phyloP scores from a whole-genome alignment of 352 stramenopile species.

The Globisporangium alternatum region DNA sequence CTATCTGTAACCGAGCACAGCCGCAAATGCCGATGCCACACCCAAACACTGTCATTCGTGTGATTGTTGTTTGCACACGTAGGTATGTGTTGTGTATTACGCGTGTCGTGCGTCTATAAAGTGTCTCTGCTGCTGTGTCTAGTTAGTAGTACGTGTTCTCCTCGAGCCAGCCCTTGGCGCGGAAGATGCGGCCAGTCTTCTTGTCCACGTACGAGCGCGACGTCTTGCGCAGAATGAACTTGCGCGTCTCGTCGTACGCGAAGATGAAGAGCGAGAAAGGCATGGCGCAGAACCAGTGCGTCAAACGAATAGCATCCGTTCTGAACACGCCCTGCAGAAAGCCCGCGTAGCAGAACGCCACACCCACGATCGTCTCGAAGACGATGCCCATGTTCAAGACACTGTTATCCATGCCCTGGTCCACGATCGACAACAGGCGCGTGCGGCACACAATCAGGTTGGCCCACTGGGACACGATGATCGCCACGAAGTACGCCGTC shows the following conservation, averaged over 20 bases:
- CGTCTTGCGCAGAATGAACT: conserved; percentile 80
- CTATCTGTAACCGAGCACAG: no score
- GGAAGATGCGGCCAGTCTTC: conserved; percentile 50
- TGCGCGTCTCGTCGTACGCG: conserved; percentile 84
- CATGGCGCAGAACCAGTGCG: conserved; percentile 83
- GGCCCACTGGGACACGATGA: conserved; percentile 83
- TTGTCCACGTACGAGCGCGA: conserved; percentile 52
- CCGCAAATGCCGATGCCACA: no score
- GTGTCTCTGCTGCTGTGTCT: no score
- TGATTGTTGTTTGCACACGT: no score
- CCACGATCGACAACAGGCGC: conserved; percentile 72
- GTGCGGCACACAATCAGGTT: conserved; percentile 89
- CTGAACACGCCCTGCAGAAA: conserved; percentile 68
- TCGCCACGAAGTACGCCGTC: conserved; percentile 73
- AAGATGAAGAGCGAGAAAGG: conserved; percentile 84
- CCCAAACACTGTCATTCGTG: no score
- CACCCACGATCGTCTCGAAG: conserved; percentile 81
- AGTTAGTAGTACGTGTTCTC: conserved; percentile 79
- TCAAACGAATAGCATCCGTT: conserved; percentile 71
- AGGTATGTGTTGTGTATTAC: no score
- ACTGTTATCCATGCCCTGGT: conserved; percentile 86
- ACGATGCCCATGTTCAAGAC: conserved; percentile 88
- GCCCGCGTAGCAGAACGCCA: conserved; percentile 70
- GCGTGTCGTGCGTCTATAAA: no score
- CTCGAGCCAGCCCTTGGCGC: conserved; percentile 69